Conservation (phyloP, 805 yeast genomes). For the Candida hungchunana region DNA sequence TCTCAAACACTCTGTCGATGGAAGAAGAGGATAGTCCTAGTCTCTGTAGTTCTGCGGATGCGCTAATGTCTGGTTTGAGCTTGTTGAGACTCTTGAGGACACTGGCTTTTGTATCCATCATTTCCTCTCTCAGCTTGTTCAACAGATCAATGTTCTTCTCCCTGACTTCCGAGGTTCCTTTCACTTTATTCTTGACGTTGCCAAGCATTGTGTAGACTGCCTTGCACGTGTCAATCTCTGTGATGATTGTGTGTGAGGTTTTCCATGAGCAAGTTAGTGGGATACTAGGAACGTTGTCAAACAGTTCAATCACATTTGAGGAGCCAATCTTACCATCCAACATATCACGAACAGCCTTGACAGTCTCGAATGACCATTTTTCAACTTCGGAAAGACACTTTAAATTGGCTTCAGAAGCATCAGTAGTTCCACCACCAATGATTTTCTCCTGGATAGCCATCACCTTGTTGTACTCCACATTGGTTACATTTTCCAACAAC, state of each 20-base stretch:
- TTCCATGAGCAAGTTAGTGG: conserved; percentile 20
- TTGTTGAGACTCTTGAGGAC: neutral
- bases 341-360: conserved; percentile 8
- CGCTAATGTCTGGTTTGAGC: too few relatives aligned
- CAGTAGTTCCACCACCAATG: conserved; percentile 8
- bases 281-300: conserved; percentile 9
- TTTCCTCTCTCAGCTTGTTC: conserved; percentile 18
- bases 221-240: conserved; percentile 19
- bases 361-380: conserved; percentile 21
- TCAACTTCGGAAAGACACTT: conserved; percentile 18
- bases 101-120: conserved; percentile 10
- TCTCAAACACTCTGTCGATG: conserved; percentile 16
- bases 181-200: conserved; percentile 2
- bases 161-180: conserved; percentile 13
- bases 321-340: conserved; percentile 1
- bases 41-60: too few relatives aligned
- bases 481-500: conserved; percentile 14
- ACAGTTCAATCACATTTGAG: conserved; percentile 3
- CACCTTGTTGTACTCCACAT: conserved; percentile 12
- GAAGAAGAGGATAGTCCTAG: too few relatives aligned
- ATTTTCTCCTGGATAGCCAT: conserved; percentile 15
- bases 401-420: conserved; percentile 3
- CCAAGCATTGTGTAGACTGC: conserved; percentile 16
- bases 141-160: conserved; percentile 16
- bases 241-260: conserved; percentile 15